Evolutionary conservation across 2,329 filamentous ascomycete genomes (phyloP).

Genomic region (Microcera coccophila): DNA sequence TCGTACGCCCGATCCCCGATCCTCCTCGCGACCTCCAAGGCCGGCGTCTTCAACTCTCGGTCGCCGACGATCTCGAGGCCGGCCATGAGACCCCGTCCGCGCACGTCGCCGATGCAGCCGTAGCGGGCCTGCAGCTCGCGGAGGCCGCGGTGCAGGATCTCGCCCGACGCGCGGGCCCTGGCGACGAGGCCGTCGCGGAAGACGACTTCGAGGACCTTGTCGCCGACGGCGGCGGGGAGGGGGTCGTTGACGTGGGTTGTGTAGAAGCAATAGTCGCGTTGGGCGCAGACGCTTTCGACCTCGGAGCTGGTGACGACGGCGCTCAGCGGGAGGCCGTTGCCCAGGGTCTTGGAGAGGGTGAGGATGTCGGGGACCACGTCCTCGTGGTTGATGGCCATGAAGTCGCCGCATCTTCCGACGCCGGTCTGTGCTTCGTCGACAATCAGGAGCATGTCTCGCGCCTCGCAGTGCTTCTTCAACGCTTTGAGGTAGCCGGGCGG

Average conservation of each 20-base stretch:
- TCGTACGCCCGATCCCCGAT: slow-evolving; percentile 48
- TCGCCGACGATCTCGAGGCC: slow-evolving; percentile 57
- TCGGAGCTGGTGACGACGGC: slow-evolving; percentile 53
- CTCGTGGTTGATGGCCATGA: slow-evolving; percentile 57
- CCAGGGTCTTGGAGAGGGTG: slow-evolving; percentile 58
- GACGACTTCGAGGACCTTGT: slow-evolving; percentile 60
- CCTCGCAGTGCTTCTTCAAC: slow-evolving; percentile 52
- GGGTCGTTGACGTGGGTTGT: slow-evolving; percentile 63
- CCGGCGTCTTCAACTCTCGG: slow-evolving; percentile 44
- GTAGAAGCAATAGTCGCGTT: slow-evolving; percentile 52
- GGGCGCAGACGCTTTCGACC: slow-evolving; percentile 47
- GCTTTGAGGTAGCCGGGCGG: slow-evolving; percentile 56
- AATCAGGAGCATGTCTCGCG: slow-evolving; percentile 56
- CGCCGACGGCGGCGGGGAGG: slow-evolving; percentile 55
- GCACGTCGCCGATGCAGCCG: slow-evolving; percentile 59
- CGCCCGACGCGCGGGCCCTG: slow-evolving; percentile 42
- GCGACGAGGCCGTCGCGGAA: slow-evolving; percentile 50
- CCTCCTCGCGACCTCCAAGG: slow-evolving; percentile 42
- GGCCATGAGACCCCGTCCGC: slow-evolving; percentile 55
- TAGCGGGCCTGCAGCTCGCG: slow-evolving; percentile 46
- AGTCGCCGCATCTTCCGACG: slow-evolving; percentile 52
- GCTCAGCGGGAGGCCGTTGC: slow-evolving; percentile 56
- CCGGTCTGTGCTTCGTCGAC: slow-evolving; percentile 61
- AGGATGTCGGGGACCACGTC: slow-evolving; percentile 56
- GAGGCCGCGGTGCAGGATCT: slow-evolving; percentile 46